Percentiles rank a stretch among this genome's conserved stretches.
Evolutionary conservation across 371 early-diverging fungal genomes (phyloP).

Genomic region (Rhizopus stolonifer): DNA sequence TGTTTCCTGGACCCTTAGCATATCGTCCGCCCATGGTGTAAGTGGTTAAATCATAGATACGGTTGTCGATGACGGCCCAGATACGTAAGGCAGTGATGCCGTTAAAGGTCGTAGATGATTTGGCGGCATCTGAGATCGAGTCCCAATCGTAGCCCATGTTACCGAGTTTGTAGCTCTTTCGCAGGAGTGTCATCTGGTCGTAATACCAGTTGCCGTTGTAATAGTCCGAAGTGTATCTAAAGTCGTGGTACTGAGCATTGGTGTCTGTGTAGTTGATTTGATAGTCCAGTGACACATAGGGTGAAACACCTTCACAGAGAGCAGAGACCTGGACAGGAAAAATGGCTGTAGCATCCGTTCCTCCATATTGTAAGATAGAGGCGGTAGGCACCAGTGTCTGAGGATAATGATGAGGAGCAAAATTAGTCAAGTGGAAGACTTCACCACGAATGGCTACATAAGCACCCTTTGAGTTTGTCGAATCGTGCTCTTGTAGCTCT

Average conservation of each 20-base stretch:
- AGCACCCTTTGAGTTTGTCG: constrained; percentile 33
- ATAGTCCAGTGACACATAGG: constrained; percentile 36
- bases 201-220: constrained; percentile 51
- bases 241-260: constrained; percentile 44
- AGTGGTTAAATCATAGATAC: constrained; percentile 59
- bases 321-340: constrained; percentile 79
- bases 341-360: constrained; percentile 61
- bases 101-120: constrained; percentile 20
- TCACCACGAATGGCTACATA: constrained; percentile 73
- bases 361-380: constrained; percentile 61
- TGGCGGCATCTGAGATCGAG: constrained; percentile 31
- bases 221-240: constrained; percentile 26
- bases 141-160: constrained; percentile 34
- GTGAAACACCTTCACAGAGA: constrained; percentile 38
- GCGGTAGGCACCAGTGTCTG: constrained; percentile 49
- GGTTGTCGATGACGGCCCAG: constrained; percentile 60
- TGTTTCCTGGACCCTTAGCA: constrained; percentile 19
- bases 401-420: constrained; percentile 61
- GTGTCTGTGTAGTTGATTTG: constrained; percentile 34
- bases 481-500: constrained; percentile 50
- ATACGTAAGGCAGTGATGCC: constrained; percentile 35
- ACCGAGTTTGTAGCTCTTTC: constrained; percentile 46
- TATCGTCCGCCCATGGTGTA: constrained; percentile 51
- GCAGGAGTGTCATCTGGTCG: constrained; percentile 46
- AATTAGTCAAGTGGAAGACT: constrained; percentile 66